Evolutionary conservation across 352 stramenopile species (phyloP), one percentile per base, ranked within the genome.

Genomic region (Plasmopara viticola): DNA sequence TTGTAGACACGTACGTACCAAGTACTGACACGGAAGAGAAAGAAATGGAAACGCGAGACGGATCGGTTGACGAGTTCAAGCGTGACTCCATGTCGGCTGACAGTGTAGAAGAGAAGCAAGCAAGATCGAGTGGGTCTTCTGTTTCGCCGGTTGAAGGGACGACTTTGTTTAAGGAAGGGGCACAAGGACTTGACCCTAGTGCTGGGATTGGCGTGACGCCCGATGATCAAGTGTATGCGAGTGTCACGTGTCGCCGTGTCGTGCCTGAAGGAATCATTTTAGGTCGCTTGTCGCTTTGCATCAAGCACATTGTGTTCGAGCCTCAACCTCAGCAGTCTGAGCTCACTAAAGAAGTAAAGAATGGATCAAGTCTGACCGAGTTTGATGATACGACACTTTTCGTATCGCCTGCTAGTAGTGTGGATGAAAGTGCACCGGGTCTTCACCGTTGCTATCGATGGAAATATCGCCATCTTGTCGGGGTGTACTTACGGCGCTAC

Each of bases 401-500:
- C 55, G 30, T 41, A 13, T 17, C 39, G 17, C 29, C 43, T 14
- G 53, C 12, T 39, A 49, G 46, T 17, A 56, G 34, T 37, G 29
- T 44, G 13, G 72, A 90, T 44, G 84, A 94, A 56, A 53, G 64
- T 29, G 84, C 84, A 0, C 74, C 76, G 6, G 84, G 84, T 4
- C 51, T 89, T 5, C 81, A 87, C 45, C 72, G 79, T 8, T 89
- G 72, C 39, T 90, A 78, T 74, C 64, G 79, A 18, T 94, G 84
- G 84, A 89, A 82, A 48, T 91, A 90, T 50, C 70, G 79, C 7
- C 70, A 90, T 41, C 64, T 94, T 12, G 66, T 86, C 1, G 79
- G 65, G 1, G 78, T 90, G 6, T 93, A 91, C 46, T 53, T 95
- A 12, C 77, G 85, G 15, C 77, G 85, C 13, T 95, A 91, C 44